phyloP scores from a whole-genome alignment of 192 early-diverging fungal genomes.

The Bifiguratus adelaidae region DNA sequence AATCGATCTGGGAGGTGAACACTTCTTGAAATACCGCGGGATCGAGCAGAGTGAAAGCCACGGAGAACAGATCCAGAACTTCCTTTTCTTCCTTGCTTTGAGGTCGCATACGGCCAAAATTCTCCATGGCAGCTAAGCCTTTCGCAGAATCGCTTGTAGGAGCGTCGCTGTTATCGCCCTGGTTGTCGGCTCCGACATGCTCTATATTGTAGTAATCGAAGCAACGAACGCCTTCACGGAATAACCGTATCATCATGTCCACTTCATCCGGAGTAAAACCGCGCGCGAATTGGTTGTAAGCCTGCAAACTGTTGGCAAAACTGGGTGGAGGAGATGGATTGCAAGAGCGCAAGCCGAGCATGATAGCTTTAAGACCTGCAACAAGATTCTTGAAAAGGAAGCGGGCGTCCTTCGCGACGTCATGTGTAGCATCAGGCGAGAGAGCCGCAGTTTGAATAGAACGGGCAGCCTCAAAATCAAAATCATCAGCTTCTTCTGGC shows the following conservation, averaged over 20 bases:
- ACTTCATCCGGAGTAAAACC: slow-evolving; percentile 64
- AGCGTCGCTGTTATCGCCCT: slow-evolving; percentile 7
- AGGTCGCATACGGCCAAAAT: slow-evolving; percentile 39
- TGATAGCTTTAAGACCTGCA: slow-evolving; percentile 75
- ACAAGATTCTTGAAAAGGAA: slow-evolving; percentile 86
- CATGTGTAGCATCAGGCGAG: slow-evolving; percentile 33
- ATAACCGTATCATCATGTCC: slow-evolving; percentile 56
- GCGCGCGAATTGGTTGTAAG: slow-evolving; percentile 36
- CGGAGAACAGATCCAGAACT: slow-evolving; percentile 80
- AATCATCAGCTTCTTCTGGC: slow-evolving; percentile 39
- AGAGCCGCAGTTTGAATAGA: slow-evolving; percentile 38
- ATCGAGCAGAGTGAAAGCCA: slow-evolving; percentile 73
- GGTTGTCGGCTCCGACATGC: slow-evolving; percentile 30
- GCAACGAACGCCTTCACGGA: slow-evolving; percentile 69
- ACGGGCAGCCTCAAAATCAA: slow-evolving; percentile 43
- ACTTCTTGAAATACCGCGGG: slow-evolving; percentile 92
- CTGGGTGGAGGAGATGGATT: slow-evolving; percentile 41
- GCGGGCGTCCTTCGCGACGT: slow-evolving; percentile 76
- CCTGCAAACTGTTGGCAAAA: slow-evolving; percentile 17
- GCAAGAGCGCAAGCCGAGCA: slow-evolving; percentile 59
- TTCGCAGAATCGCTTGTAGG: slow-evolving; percentile 14
- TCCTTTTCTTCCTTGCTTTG: slow-evolving; percentile 85
- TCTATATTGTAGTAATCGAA: slow-evolving; percentile 77
- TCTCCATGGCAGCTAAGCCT: slow-evolving; percentile 4
- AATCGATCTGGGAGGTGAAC: slow-evolving; percentile 81